phyloP scores from a whole-genome alignment of 768 basidiomycete genomes.

The Calocera viscosa region DNA sequence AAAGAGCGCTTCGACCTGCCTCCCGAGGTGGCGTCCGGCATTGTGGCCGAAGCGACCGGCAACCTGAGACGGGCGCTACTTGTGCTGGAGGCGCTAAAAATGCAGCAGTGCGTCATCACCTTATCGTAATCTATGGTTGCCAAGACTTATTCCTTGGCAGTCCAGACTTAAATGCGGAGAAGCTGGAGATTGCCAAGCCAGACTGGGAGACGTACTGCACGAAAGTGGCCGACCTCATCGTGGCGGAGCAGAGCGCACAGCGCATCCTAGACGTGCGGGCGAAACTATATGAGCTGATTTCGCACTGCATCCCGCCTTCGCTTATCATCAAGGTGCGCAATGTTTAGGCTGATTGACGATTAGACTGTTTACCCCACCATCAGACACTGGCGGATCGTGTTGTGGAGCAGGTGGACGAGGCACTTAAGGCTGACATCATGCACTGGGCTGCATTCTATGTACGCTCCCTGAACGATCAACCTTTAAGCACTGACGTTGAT shows the following conservation, averaged over 20 bases:
- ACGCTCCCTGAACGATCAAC: conserved; percentile 21
- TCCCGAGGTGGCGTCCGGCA: conserved; percentile 55
- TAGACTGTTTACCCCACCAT: background rate
- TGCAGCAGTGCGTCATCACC: conserved; percentile 65
- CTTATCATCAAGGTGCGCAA: conserved; percentile 70
- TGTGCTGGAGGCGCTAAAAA: conserved; percentile 87
- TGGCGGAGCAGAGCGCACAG: conserved; percentile 78
- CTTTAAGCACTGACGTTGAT: conserved; percentile 8
- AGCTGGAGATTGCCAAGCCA: conserved; percentile 81
- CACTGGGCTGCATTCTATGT: conserved; percentile 98
- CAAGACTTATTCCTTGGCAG: conserved; percentile 29
- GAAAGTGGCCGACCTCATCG: conserved; percentile 80
- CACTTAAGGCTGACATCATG: conserved; percentile 82
- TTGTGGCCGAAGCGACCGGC: conserved; percentile 69
- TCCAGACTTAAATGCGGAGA: conserved; percentile 60
- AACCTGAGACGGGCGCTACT: conserved; percentile 92
- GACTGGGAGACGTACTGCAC: conserved; percentile 98
- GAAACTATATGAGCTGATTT: conserved; percentile 89
- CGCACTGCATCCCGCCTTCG: conserved; percentile 92
- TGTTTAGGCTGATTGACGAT: background rate
- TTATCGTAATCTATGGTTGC: background rate
- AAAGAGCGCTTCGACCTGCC: conserved; percentile 75
- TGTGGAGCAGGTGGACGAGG: conserved; percentile 78
- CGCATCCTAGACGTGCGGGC: conserved; percentile 83
- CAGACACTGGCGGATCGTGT: conserved; percentile 86